Evolutionary conservation across 306 rosid species (phyloP), one percentile per base, ranked within the genome.

Genomic region (Vachellia pachyceras): DNA sequence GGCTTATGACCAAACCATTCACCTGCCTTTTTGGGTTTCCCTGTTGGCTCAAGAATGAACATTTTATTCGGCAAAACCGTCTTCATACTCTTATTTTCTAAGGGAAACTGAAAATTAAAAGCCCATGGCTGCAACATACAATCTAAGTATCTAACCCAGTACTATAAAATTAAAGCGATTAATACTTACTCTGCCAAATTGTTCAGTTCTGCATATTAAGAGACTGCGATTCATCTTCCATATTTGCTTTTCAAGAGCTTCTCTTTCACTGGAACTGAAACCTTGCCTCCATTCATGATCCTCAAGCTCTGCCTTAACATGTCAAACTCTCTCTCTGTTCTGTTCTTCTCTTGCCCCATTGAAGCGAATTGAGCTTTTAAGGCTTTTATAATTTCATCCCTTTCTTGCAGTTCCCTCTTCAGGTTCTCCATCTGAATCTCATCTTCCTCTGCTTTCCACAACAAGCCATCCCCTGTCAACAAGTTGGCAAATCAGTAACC

Each of bases 221-320:
- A 65, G 20, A 23, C 50, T 82, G 55, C 75, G 80, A 22, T 29
- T 63, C 17, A 77, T 78, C 60, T 81, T 84, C 87, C 82, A 78
- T 74, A 73, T 81, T 75, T 84, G 80, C 37, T 78, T 69, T 76
- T 86, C 66, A 84, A 79, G 44, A 80, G 70, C 80, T 72, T 81
- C 83, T 83, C 89, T 86, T 83, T 80, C 5, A 42, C 79, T 69
- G 63, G 86, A 78, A 78, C 49, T 52, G 82, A 47, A 33, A 77
- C 80, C 89, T 79, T 89, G 85, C 90, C 87, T 9, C 87, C 90
- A 84, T 77, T 88, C 88, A 95, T 87, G 66, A 95, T 95, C 85
- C 94, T 89, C 50, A 93, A 82, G 80, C 99, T 95, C 64, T 95
- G 99, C 88, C 90, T 95, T 69, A 95, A 79, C 79, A 95, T 88